Conservation (phyloP, 768 basidiomycete genomes). For the Tricholoma hemisulphureum region DNA sequence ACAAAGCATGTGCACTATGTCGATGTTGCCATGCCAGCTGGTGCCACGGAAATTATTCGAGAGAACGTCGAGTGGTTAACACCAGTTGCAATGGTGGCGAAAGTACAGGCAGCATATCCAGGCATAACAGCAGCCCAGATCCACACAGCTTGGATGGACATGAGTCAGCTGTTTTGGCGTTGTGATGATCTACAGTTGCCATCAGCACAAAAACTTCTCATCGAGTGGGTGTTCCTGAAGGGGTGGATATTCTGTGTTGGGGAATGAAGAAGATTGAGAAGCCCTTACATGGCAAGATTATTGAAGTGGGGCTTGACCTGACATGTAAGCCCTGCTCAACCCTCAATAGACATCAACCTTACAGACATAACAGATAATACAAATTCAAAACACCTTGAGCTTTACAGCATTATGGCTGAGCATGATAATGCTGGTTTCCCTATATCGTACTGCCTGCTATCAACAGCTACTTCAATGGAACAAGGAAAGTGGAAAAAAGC, state of each 20-base stretch:
- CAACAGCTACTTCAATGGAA: constrained; percentile 20
- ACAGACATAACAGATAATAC: constrained; percentile 19
- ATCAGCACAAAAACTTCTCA: constrained; percentile 21
- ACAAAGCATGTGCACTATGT: constrained; percentile 20
- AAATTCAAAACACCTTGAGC: constrained; percentile 25
- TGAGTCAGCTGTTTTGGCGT: constrained; percentile 27
- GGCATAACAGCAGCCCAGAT: constrained; percentile 23
- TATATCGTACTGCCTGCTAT: constrained; percentile 22
- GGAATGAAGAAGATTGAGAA: constrained; percentile 18
- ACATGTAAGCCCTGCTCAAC: constrained; percentile 17
- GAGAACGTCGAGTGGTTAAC: not conserved
- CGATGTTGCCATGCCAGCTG: constrained; percentile 21
- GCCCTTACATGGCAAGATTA: constrained; percentile 12
- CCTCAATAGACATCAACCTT: not conserved
- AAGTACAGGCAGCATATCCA: constrained; percentile 32
- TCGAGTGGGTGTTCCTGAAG: constrained; percentile 19
- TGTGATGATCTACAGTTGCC: constrained; percentile 19
- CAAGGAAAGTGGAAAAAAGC: constrained; percentile 20
- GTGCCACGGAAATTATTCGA: not conserved
- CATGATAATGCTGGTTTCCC: constrained; percentile 26
- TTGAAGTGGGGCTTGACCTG: constrained; percentile 19
- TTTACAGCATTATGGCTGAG: constrained; percentile 25
- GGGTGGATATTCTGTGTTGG: constrained; percentile 20
- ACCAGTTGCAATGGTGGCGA: constrained; percentile 27
- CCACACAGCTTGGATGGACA: constrained; percentile 24